These are phyloP conservation scores for Setaria italica DNA, from an alignment of 202 grass and related monocot genomes.

Conservation along the genomic window DNA sequence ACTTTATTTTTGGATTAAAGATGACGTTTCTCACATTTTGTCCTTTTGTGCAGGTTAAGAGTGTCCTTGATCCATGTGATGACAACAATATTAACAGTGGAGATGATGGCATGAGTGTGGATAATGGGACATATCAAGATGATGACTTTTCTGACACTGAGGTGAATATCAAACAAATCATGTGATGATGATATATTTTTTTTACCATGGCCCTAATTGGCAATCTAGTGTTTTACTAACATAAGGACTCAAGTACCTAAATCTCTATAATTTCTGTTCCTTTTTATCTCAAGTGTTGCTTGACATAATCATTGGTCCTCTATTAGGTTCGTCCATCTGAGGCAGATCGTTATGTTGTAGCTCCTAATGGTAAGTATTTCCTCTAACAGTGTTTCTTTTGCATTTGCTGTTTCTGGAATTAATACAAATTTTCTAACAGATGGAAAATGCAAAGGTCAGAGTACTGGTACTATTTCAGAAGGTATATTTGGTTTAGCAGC, in stretches of 20 bases:
- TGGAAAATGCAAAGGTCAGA: constrained; percentile 57
- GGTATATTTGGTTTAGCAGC: constrained; percentile 48
- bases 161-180: constrained; percentile 53
- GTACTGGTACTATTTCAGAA: constrained; percentile 70
- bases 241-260: neutral
- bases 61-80: constrained; percentile 96
- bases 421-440: constrained; percentile 47
- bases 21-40: constrained; percentile 38
- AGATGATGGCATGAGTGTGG: constrained; percentile 83
- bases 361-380: constrained; percentile 75
- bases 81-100: constrained; percentile 68
- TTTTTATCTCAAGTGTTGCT: constrained; percentile 12
- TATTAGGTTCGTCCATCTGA: constrained; percentile 75
- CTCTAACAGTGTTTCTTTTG: constrained; percentile 7
- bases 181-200: constrained; percentile 26
- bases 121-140: constrained; percentile 65
- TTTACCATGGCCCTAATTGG: constrained; percentile 23
- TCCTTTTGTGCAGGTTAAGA: constrained; percentile 79
- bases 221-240: constrained; percentile 8
- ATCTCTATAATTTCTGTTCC: constrained; percentile 9
- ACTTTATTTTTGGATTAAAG: constrained; percentile 27
- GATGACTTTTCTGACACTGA: constrained; percentile 89
- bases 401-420: constrained; percentile 44
- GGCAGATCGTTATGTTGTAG: constrained; percentile 73
- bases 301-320: constrained; percentile 35